Percentiles rank a stretch among this genome's conserved stretches.
phyloP scores from a whole-genome alignment of 176 grass and related monocot species.

The Lolium perenne region DNA sequence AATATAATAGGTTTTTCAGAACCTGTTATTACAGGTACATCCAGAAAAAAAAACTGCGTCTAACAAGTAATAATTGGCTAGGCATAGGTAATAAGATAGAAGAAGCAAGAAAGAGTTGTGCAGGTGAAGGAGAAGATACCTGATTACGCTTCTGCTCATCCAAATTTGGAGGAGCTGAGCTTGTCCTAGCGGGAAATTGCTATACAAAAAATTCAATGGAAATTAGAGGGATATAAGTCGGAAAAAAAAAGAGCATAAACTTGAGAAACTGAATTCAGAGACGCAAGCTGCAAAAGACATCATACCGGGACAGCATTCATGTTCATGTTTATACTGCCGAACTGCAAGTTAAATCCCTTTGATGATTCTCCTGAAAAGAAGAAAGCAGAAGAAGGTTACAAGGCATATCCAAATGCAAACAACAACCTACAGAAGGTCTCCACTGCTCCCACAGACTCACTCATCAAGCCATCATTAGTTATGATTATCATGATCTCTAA shows the following conservation, averaged over 20 bases:
- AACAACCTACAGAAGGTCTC: not conserved
- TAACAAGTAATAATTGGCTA: not conserved
- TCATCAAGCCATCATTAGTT: not conserved
- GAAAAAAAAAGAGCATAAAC: constrained; percentile 28
- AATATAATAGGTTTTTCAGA: not conserved
- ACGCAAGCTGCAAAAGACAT: constrained; percentile 24
- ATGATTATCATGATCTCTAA: not conserved
- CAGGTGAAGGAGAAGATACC: constrained; percentile 51
- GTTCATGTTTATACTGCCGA: constrained; percentile 87
- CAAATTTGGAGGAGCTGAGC: constrained; percentile 96
- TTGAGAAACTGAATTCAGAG: not conserved
- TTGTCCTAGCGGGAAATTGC: constrained; percentile 96
- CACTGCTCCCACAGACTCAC: not conserved
- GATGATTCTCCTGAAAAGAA: constrained; percentile 68
- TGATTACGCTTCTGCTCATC: constrained; percentile 91
- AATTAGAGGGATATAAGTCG: not conserved
- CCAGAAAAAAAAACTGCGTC: constrained; percentile 4
- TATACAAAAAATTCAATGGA: not conserved
- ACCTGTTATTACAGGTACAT: not conserved
- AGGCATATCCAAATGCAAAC: not conserved
- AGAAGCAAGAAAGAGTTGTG: not conserved
- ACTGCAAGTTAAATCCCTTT: constrained; percentile 71
- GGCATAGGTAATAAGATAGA: not conserved
- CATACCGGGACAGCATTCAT: constrained; percentile 79
- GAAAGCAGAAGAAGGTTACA: constrained; percentile 3